Conservation (phyloP, 2,329 filamentous ascomycete genomes). For the Epichloe elymi region DNA sequence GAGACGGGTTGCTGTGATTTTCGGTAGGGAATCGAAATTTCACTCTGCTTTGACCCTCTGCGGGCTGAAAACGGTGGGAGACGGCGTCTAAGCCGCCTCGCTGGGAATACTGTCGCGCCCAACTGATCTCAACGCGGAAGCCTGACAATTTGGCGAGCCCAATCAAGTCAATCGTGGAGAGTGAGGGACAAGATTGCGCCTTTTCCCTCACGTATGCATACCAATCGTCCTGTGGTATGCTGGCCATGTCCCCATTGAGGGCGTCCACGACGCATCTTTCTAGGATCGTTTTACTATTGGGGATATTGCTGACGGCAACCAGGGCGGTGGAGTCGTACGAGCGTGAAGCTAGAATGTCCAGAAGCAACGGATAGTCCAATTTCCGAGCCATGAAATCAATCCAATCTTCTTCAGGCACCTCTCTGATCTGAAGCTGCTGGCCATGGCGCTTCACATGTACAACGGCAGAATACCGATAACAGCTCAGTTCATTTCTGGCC, state of each 20-base stretch:
- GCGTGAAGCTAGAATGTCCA: not conserved
- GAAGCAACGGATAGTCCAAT: not conserved
- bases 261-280: conserved; percentile 6
- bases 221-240: not conserved
- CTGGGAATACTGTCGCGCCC: conserved; percentile 24
- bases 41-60: not conserved
- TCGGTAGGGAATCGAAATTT: conserved; percentile 7
- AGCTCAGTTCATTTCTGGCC: conserved; percentile 15
- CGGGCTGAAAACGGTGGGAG: conserved; percentile 22
- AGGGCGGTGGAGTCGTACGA: not conserved
- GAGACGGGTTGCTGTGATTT: conserved; percentile 3
- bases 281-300: conserved; percentile 15
- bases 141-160: conserved; percentile 19
- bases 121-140: conserved; percentile 30
- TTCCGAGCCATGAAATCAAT: conserved; percentile 1
- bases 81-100: conserved; percentile 11
- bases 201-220: not conserved
- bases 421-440: not conserved
- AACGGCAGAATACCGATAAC: conserved; percentile 14
- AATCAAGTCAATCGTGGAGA: conserved; percentile 8
- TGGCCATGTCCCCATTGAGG: not conserved
- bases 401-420: not conserved
- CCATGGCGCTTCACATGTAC: conserved; percentile 6
- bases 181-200: not conserved
- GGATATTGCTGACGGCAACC: conserved; percentile 9